Evolutionary conservation across 208 protist species (phyloP).

Genomic region (Blastocrithidia nonstop): DNA sequence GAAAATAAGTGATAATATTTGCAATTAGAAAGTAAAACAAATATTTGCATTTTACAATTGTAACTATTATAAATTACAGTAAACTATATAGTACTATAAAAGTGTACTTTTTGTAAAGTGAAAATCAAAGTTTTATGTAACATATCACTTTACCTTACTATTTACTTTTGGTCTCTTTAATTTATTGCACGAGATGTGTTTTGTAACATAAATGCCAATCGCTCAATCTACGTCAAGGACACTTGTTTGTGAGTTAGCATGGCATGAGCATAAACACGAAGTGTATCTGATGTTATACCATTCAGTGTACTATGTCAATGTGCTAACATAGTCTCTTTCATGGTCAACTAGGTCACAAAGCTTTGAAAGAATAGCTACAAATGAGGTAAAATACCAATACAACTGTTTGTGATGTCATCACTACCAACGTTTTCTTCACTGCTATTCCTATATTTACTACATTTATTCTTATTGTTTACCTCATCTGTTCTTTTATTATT

Average conservation of each 20-base stretch:
- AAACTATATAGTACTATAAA: too few species aligned
- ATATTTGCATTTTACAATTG: background rate
- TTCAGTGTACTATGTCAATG: slow-evolving; percentile 16
- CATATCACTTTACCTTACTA: too few species aligned
- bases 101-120: too few species aligned
- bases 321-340: slow-evolving; percentile 24
- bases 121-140: too few species aligned
- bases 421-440: too few species aligned
- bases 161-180: background rate
- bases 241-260: slow-evolving; percentile 20
- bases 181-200: slow-evolving; percentile 1
- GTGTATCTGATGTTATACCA: slow-evolving; percentile 20
- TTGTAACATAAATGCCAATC: too few species aligned
- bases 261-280: slow-evolving; percentile 45
- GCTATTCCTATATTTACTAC: too few species aligned
- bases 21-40: background rate
- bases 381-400: background rate
- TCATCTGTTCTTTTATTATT: too few species aligned
- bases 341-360: slow-evolving; percentile 16
- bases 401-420: too few species aligned
- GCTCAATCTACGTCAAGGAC: slow-evolving; percentile 7
- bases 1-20: background rate
- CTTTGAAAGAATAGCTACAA: slow-evolving; percentile 14
- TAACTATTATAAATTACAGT: background rate
- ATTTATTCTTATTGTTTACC: too few species aligned